Base-by-base conservation (phyloP, 1,284 basidiomycete genomes). In the Ustilago curta region DNA sequence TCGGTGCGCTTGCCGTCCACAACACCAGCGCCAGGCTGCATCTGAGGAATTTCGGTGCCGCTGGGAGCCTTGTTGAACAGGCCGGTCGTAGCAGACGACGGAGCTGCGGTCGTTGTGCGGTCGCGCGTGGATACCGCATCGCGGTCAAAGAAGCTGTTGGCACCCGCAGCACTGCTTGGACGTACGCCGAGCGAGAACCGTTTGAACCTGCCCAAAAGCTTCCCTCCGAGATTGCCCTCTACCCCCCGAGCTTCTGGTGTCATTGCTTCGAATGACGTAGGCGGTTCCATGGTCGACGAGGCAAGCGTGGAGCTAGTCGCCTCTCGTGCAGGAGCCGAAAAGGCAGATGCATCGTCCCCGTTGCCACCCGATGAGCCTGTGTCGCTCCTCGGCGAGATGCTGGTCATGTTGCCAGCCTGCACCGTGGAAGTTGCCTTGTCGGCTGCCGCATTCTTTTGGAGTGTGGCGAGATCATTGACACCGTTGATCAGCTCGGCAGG, bases 221-320 rank as follows among this genome's bases (percentile, higher is more conserved):
- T 80, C 12, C 68, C 76, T n/a, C 79, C 78, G 0, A 79, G 31
- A 27, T 70, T 72, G 0, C 14, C 57, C 31, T 75, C 74, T 7
- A 67, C 62, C 12, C 68, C 76, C 9, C 75, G 63, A 29, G 79
- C 79, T 47, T 80, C 76, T 1, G 78, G 73, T 19, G 78, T 81
- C 79, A 81, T 81, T 2, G 79, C 76, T 40, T 81, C 59, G 52
- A 75, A 81, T 6, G 73, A 77, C 1, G 79, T 81, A 4, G 79
- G 79, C 21, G 79, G 79, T 37, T 78, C 63, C 12, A 39, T 14
- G 23, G 40, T 43, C 21, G 65, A 23, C 11, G 66, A 37, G n/a
- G 62, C 59, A 1, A 47, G 31, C 4, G 51, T 48, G 1, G 57
- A 37, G 42, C 52, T 27, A 19, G 50, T 23, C 8, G 45, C 44